These are phyloP conservation scores for Lycium ferocissimum DNA, from an alignment of 257 asterid genomes.

Conservation along the genomic window DNA sequence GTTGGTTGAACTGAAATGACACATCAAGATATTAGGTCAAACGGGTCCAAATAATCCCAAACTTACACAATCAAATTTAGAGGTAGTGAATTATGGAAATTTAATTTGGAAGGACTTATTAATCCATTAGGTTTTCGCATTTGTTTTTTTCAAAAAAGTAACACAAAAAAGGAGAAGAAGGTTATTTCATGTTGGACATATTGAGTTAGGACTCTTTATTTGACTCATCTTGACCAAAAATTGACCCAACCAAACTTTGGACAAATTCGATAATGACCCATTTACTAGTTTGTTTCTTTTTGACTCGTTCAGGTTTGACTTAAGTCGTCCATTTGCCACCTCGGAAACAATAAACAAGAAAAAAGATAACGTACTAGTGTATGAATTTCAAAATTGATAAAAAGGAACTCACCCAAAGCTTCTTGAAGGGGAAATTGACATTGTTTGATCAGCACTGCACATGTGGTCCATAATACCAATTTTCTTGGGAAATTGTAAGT, in stretches of 20 bases:
- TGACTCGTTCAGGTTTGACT: neutral
- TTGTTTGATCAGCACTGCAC: neutral
- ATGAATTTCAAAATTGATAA: neutral
- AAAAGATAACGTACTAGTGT: neutral
- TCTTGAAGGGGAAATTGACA: neutral
- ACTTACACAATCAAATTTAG: neutral
- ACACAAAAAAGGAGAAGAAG: too few relatives aligned
- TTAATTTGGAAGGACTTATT: neutral
- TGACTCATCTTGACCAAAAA: neutral
- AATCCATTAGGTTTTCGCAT: too few relatives aligned
- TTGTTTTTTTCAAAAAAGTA: too few relatives aligned
- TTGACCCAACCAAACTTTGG: neutral
- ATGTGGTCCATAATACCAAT: neutral
- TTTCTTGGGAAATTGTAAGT: neutral
- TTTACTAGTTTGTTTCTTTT: neutral
- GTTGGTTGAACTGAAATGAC: neutral
- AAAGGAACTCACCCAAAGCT: neutral
- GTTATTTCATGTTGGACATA: neutral
- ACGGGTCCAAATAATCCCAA: neutral
- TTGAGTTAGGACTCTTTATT: neutral
- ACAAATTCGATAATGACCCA: too few relatives aligned
- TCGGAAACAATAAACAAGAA: neutral
- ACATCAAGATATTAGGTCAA: neutral
- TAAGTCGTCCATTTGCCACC: neutral
- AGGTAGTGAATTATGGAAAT: neutral